Percentiles rank a stretch among this genome's conserved stretches.
Evolutionary conservation across 73 alveolate genomes (phyloP).

Genomic region (Paraurostyla sp.): DNA sequence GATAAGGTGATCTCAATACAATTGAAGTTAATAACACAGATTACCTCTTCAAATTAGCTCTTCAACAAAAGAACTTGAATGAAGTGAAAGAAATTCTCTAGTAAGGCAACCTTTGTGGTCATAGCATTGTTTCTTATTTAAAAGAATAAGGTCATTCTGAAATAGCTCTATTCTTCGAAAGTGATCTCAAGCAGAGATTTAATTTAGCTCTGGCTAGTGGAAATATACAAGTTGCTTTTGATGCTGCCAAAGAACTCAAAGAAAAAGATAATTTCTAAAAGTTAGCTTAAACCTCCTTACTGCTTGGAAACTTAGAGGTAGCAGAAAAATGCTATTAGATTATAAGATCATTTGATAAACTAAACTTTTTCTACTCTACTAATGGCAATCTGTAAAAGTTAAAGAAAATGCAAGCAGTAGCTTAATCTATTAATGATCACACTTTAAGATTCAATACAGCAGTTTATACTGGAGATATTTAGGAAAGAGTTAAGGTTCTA

Average conservation of each 20-base stretch:
- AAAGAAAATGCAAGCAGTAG: constrained; percentile 83
- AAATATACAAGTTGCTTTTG: constrained; percentile 92
- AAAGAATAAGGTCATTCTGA: constrained; percentile 84
- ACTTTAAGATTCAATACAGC: constrained; percentile 82
- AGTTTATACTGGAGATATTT: constrained; percentile 80
- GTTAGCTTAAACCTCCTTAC: constrained; percentile 91
- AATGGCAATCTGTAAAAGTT: constrained; percentile 85
- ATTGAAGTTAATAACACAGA: constrained; percentile 78
- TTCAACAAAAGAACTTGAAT: constrained; percentile 72
- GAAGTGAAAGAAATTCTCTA: constrained; percentile 74
- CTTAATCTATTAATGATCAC: constrained; percentile 77
- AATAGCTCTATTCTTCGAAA: constrained; percentile 76
- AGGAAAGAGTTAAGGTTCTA: constrained; percentile 83
- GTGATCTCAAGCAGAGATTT: constrained; percentile 75
- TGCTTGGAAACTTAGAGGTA: constrained; percentile 93
- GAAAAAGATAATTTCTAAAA: constrained; percentile 90
- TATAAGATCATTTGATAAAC: constrained; percentile 87
- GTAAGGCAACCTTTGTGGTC: constrained; percentile 81
- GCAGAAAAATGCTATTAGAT: constrained; percentile 95
- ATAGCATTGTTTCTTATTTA: constrained; percentile 73
- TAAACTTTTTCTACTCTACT: constrained; percentile 89
- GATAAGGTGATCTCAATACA: constrained; percentile 71
- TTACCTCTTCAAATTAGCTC: constrained; percentile 83
- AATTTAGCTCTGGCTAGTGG: constrained; percentile 94
- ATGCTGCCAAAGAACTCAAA: constrained; percentile 86